Conservation (phyloP, 345 rosid species). For the Acer negundo region DNA sequence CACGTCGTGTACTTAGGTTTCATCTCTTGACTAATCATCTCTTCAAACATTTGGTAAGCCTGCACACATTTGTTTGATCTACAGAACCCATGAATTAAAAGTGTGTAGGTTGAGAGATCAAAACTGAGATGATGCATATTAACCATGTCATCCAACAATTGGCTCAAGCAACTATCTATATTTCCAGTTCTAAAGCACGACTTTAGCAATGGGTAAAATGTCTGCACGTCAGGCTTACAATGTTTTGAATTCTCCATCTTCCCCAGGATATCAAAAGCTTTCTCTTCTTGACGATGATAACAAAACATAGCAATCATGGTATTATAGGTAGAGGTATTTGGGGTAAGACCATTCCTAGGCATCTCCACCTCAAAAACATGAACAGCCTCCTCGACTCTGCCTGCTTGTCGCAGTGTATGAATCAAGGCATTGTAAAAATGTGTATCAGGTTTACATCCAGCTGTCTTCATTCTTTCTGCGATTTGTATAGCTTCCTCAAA, state of each 20-base stretch:
- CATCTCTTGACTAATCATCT: slow-evolving; percentile 71
- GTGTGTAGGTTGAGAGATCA: slow-evolving; percentile 66
- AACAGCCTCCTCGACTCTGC: slow-evolving; percentile 54
- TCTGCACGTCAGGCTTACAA: slow-evolving; percentile 70
- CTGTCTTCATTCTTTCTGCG: slow-evolving; percentile 48
- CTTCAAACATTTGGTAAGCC: slow-evolving; percentile 74
- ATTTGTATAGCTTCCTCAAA: slow-evolving; percentile 60
- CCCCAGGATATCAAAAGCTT: slow-evolving; percentile 51
- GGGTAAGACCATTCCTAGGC: slow-evolving; percentile 43
- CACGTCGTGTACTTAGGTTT: slow-evolving; percentile 64
- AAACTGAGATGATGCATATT: slow-evolving; percentile 79
- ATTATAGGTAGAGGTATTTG: slow-evolving; percentile 69
- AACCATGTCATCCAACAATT: slow-evolving; percentile 64
- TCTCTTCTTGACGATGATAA: slow-evolving; percentile 42
- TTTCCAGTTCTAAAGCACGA: slow-evolving; percentile 66
- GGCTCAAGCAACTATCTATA: slow-evolving; percentile 50
- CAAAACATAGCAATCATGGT: slow-evolving; percentile 82
- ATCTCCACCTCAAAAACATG: slow-evolving; percentile 59
- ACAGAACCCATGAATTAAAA: slow-evolving; percentile 78
- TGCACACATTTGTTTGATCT: slow-evolving; percentile 60
- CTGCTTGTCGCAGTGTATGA: slow-evolving; percentile 64
- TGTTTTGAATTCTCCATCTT: slow-evolving; percentile 49
- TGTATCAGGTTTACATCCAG: slow-evolving; percentile 55
- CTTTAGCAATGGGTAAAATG: slow-evolving; percentile 69
- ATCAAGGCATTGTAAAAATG: slow-evolving; percentile 74